A percentile compares a stretch with the other conserved stretches of the same genome.
phyloP scores from a whole-genome alignment of 169 alveolate species.

The Plasmodium vivax region DNA sequence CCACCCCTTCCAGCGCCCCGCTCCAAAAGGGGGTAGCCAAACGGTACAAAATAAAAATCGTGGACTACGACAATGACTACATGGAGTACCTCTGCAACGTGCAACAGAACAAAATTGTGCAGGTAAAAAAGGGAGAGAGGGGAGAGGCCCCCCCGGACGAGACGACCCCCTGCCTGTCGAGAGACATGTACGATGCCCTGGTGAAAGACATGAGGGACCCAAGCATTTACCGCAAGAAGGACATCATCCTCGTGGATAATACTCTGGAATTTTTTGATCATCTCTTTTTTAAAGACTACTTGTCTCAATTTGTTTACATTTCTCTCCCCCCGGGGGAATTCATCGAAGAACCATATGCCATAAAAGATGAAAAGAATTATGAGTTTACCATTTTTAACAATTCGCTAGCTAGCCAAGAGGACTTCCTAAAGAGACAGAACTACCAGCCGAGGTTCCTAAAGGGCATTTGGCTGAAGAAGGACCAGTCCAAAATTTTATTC shows the following conservation, averaged over 20 bases:
- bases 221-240: slow-evolving; percentile 15
- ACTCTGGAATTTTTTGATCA: slow-evolving; percentile 68
- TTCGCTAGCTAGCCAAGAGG: slow-evolving; percentile 66
- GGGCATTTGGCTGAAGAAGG: slow-evolving; percentile 78
- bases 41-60: slow-evolving; percentile 30
- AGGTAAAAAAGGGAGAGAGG: neutral
- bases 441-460: slow-evolving; percentile 59
- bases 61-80: slow-evolving; percentile 44
- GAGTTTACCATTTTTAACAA: slow-evolving; percentile 64
- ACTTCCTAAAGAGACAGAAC: slow-evolving; percentile 48
- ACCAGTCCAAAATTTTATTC: slow-evolving; percentile 75
- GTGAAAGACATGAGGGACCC: slow-evolving; percentile 23
- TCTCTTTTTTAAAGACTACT: slow-evolving; percentile 73
- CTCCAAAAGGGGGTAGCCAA: neutral
- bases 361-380: slow-evolving; percentile 73
- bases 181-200: slow-evolving; percentile 12
- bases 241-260: slow-evolving; percentile 32
- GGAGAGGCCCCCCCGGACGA: neutral
- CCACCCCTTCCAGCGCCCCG: too few relatives aligned
- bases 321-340: slow-evolving; percentile 78
- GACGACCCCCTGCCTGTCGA: neutral
- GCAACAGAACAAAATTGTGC: slow-evolving; percentile 17
- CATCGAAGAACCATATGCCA: slow-evolving; percentile 58
- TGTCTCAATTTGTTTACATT: slow-evolving; percentile 73
- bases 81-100: slow-evolving; percentile 62